A percentile compares a stretch with the other conserved stretches of the same genome.
These are phyloP conservation scores for Solanum medicagineum DNA, from an alignment of 257 asterid species.

Conservation along the genomic window DNA sequence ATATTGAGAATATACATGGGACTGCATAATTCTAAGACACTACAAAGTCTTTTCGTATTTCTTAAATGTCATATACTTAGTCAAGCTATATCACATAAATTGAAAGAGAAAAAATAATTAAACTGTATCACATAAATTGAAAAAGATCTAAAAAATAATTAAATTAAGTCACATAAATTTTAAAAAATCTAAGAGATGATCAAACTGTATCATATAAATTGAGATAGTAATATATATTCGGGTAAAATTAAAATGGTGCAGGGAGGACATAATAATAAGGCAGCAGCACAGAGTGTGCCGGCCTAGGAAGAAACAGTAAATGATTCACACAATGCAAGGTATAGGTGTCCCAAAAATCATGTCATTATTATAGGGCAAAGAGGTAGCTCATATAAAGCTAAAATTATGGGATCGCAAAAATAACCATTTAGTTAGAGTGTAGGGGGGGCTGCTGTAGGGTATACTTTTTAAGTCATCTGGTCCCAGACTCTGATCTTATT, in stretches of 20 bases:
- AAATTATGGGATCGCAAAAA: not conserved
- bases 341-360: not conserved
- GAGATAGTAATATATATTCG: not conserved
- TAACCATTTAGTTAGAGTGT: not conserved
- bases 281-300: conserved; percentile 1
- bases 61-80: too few relatives aligned
- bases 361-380: conserved; percentile 3
- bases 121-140: too few relatives aligned
- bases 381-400: not conserved
- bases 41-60: too few relatives aligned
- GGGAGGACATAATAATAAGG: not conserved
- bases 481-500: conserved; percentile 24
- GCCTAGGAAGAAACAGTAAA: not conserved
- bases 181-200: too few relatives aligned
- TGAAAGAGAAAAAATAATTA: too few relatives aligned
- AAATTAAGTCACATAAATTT: not conserved
- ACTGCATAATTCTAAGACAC: too few relatives aligned
- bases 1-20: too few relatives aligned
- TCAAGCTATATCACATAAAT: too few relatives aligned
- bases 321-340: not conserved
- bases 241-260: not conserved
- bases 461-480: conserved; percentile 30
- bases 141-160: too few relatives aligned
- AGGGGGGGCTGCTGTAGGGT: not conserved
- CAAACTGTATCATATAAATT: too few relatives aligned